A percentile compares a stretch with the other conserved stretches of the same genome.
These are phyloP conservation scores for Salix exigua DNA, from an alignment of 345 rosid species.

Conservation along the genomic window DNA sequence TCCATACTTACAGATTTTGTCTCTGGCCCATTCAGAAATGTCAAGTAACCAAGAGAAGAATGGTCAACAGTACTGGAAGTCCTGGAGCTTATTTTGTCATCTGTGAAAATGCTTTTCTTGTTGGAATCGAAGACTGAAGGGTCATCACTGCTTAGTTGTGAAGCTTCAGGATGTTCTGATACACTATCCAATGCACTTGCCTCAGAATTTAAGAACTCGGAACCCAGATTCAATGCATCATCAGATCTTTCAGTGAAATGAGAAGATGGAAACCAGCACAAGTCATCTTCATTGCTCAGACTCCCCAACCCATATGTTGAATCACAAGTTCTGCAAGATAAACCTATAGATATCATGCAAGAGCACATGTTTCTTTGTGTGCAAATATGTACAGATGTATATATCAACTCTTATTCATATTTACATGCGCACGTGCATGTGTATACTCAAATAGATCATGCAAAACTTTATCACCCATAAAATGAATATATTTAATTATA, in stretches of 20 bases:
- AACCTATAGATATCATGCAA: not conserved
- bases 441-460: too few relatives aligned
- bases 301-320: slow-evolving; percentile 67
- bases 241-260: slow-evolving; percentile 52
- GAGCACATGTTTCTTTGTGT: too few relatives aligned
- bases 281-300: slow-evolving; percentile 56
- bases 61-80: slow-evolving; percentile 19
- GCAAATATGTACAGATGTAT: not conserved
- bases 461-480: too few relatives aligned
- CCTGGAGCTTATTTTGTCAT: slow-evolving; percentile 35
- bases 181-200: slow-evolving; percentile 26
- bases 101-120: slow-evolving; percentile 24
- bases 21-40: slow-evolving; percentile 28
- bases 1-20: slow-evolving; percentile 41
- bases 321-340: slow-evolving; percentile 68
- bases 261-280: slow-evolving; percentile 68
- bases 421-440: too few relatives aligned
- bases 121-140: slow-evolving; percentile 34
- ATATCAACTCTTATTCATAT: not conserved
- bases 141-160: slow-evolving; percentile 31
- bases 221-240: slow-evolving; percentile 39
- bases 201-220: slow-evolving; percentile 35
- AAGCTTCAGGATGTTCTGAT: slow-evolving; percentile 36
- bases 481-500: not conserved
- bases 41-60: slow-evolving; percentile 25